A percentile compares a stretch with the other conserved stretches of the same genome.
Conservation (phyloP, 257 asterid species). For the Solanum tacnaense region DNA sequence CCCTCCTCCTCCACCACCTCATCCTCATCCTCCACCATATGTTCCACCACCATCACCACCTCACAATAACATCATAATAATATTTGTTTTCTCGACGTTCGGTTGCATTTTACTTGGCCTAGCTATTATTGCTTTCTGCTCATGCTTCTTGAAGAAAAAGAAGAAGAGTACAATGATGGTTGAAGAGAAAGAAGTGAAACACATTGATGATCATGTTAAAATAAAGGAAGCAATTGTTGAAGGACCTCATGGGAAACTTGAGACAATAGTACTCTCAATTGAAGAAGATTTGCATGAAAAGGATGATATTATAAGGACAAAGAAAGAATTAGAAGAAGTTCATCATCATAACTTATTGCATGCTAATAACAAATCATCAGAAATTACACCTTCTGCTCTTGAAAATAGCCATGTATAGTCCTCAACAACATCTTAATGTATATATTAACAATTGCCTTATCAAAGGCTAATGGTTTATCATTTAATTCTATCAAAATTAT, state of each 20-base stretch:
- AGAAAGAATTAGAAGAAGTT: conserved; percentile 8
- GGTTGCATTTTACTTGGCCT: conserved; percentile 15
- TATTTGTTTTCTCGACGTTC: conserved; percentile 7
- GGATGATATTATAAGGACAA: conserved; percentile 3
- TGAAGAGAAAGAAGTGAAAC: conserved; percentile 3
- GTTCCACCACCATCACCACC: conserved; percentile 10
- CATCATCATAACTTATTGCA: neutral
- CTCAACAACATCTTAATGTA: neutral
- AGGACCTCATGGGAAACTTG: conserved; percentile 21
- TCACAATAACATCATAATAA: conserved; percentile 10
- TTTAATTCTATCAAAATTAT: neutral
- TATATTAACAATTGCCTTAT: neutral
- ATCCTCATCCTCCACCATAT: neutral
- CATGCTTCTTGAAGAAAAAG: conserved; percentile 20
- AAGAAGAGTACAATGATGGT: conserved; percentile 6
- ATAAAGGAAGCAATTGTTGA: conserved; percentile 15
- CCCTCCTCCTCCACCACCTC: neutral
- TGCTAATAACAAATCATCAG: neutral
- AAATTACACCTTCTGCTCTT: conserved; percentile 11
- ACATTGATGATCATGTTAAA: conserved; percentile 23
- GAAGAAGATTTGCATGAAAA: conserved; percentile 21
- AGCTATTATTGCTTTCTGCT: conserved; percentile 8
- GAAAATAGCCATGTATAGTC: conserved; percentile 6
- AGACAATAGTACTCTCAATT: conserved; percentile 10
- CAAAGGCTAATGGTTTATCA: neutral